Evolutionary conservation across 1,284 basidiomycete species (phyloP).

Genomic region (Puccinia hordei): DNA sequence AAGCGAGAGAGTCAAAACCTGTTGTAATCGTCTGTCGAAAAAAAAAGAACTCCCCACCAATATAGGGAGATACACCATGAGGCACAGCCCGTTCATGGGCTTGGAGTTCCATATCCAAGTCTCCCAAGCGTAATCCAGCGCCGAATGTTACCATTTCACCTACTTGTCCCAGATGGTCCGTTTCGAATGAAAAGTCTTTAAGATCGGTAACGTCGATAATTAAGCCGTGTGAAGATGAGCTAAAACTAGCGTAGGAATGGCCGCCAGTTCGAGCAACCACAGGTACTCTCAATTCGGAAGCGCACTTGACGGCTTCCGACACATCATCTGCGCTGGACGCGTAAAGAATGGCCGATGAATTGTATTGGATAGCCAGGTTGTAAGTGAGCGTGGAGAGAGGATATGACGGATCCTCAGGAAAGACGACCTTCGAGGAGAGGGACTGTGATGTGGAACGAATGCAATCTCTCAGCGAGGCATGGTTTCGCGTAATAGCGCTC

Average conservation of each 20-base stretch:
- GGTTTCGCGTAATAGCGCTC: not conserved
- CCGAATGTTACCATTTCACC: constrained; percentile 55
- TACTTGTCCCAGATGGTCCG: constrained; percentile 51
- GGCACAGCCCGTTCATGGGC: constrained; percentile 56
- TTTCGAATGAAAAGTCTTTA: constrained; percentile 53
- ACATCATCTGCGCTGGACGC: constrained; percentile 55
- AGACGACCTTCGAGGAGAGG: constrained; percentile 17
- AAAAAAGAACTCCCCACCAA: constrained; percentile 53
- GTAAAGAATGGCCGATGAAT: constrained; percentile 57
- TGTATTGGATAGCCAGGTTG: constrained; percentile 59
- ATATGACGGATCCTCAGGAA: constrained; percentile 41
- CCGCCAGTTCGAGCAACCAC: constrained; percentile 59
- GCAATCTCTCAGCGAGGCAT: not conserved
- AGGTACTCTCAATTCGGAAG: constrained; percentile 51
- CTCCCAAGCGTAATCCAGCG: constrained; percentile 58
- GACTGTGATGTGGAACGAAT: not conserved
- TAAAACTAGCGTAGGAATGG: constrained; percentile 58
- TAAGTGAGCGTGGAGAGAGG: constrained; percentile 56
- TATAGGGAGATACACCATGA: constrained; percentile 59
- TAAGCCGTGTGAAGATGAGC: constrained; percentile 57
- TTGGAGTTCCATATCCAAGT: constrained; percentile 58
- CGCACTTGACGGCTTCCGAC: constrained; percentile 56
- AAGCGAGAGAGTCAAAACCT: not conserved
- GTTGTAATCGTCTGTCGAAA: not conserved
- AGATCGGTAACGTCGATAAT: constrained; percentile 57